phyloP scores from a whole-genome alignment of 116 monocot species.

The Papilionanthe hybrid region DNA sequence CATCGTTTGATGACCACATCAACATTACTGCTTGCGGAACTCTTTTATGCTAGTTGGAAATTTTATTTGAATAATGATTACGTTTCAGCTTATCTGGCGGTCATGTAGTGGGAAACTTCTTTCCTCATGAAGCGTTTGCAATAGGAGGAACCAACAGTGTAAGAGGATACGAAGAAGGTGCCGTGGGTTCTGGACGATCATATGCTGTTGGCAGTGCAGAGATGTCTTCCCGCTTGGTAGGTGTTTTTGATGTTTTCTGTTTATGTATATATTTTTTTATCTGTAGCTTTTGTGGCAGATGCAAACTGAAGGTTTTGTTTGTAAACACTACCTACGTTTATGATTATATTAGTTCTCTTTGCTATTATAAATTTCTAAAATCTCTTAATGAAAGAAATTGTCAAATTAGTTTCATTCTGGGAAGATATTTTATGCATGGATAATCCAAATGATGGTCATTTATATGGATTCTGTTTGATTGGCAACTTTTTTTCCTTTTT shows the following conservation, averaged over 20 bases:
- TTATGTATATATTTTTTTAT: not conserved
- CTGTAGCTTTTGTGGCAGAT: not conserved
- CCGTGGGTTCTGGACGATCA: constrained; percentile 80
- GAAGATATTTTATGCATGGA: not conserved
- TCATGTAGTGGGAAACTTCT: constrained; percentile 77
- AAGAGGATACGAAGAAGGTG: constrained; percentile 97
- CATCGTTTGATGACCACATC: not conserved
- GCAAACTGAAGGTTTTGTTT: not conserved
- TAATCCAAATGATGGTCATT: too few species aligned
- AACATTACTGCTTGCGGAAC: not conserved
- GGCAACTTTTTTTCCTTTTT: too few species aligned
- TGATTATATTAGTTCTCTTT: not conserved
- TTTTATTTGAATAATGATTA: not conserved
- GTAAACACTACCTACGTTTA: not conserved
- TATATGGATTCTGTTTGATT: too few species aligned
- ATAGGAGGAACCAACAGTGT: constrained; percentile 96
- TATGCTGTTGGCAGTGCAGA: constrained; percentile 87
- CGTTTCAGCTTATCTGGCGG: constrained; percentile 78
- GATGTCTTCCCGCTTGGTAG: constrained; percentile 76
- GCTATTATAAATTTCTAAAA: not conserved
- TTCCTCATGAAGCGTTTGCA: constrained; percentile 93
- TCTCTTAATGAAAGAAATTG: not conserved
- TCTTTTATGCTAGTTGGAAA: not conserved
- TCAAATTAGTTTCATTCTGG: not conserved
- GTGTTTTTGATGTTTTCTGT: constrained; percentile 9